phyloP scores from a whole-genome alignment of 495 filamentous ascomycete genomes.

The Talaromyces trachyspermus region DNA sequence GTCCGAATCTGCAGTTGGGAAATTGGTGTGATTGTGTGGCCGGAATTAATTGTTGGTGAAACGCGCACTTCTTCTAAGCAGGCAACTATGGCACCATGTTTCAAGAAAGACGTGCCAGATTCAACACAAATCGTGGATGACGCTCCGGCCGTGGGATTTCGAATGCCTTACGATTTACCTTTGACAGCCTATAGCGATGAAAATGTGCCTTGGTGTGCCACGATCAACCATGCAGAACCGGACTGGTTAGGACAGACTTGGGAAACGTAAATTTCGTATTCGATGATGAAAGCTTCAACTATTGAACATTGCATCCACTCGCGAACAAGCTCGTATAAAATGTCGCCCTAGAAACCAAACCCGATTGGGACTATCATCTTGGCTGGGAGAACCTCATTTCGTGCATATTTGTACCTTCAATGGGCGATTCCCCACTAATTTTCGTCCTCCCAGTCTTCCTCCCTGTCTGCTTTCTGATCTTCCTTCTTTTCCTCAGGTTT shows the following conservation, averaged over 20 bases:
- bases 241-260: constrained; percentile 65
- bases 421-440: too few relatives aligned
- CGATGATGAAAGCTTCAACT: neutral
- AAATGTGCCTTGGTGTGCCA: constrained; percentile 77
- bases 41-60: constrained; percentile 50
- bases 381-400: too few relatives aligned
- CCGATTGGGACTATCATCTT: too few relatives aligned
- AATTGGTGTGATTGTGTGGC: constrained; percentile 81
- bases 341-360: too few relatives aligned
- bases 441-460: too few relatives aligned
- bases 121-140: constrained; percentile 3
- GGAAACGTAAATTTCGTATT: constrained; percentile 13
- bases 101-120: constrained; percentile 49
- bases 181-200: constrained; percentile 51
- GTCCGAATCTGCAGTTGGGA: constrained; percentile 76
- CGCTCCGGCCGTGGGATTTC: constrained; percentile 47
- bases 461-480: too few relatives aligned
- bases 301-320: too few relatives aligned
- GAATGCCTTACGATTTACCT: constrained; percentile 82
- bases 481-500: neutral
- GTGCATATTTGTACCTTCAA: too few relatives aligned
- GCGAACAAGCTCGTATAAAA: too few relatives aligned
- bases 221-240: constrained; percentile 47
- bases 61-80: neutral
- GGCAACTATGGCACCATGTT: constrained; percentile 61